Evolutionary conservation across 2,329 filamentous ascomycete species (phyloP).

Genomic region (Ophiognomonia clavigignenti-juglandacearum): DNA sequence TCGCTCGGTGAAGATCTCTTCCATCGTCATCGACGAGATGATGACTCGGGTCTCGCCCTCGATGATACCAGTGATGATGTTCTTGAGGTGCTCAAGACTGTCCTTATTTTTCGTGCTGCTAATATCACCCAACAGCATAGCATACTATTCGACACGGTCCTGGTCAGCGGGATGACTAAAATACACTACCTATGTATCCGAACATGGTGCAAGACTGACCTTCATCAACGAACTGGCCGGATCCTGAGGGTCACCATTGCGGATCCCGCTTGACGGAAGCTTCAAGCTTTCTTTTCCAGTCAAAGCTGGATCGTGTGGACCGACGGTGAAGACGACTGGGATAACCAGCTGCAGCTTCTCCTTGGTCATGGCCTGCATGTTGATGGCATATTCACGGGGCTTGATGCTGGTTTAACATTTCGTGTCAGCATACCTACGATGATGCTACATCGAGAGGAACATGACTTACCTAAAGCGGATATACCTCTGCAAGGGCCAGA

Average conservation of each 20-base stretch:
- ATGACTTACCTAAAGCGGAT: conserved; percentile 38
- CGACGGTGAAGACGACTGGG: conserved; percentile 81
- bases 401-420: conserved; percentile 50
- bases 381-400: conserved; percentile 78
- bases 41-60: conserved; percentile 82
- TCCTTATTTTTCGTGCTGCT: conserved; percentile 34
- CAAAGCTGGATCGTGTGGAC: conserved; percentile 66
- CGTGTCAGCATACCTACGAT: conserved; percentile 10
- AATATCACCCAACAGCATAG: conserved; percentile 67
- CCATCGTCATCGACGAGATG: conserved; percentile 87
- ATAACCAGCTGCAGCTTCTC: conserved; percentile 82
- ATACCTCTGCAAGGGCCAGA: conserved; percentile 66
- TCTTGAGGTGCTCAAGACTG: conserved; percentile 57
- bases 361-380: conserved; percentile 80
- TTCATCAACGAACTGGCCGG: conserved; percentile 55
- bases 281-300: conserved; percentile 42
- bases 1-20: conserved; percentile 57
- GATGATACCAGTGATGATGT: conserved; percentile 86
- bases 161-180: no score
- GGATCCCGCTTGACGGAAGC: neutral
- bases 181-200: no score
- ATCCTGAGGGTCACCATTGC: conserved; percentile 36
- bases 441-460: conserved; percentile 13
- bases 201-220: no score
- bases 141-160: no score